Evolutionary conservation across 2,329 filamentous ascomycete genomes (phyloP).

Genomic region (Calonectria ilicicola): DNA sequence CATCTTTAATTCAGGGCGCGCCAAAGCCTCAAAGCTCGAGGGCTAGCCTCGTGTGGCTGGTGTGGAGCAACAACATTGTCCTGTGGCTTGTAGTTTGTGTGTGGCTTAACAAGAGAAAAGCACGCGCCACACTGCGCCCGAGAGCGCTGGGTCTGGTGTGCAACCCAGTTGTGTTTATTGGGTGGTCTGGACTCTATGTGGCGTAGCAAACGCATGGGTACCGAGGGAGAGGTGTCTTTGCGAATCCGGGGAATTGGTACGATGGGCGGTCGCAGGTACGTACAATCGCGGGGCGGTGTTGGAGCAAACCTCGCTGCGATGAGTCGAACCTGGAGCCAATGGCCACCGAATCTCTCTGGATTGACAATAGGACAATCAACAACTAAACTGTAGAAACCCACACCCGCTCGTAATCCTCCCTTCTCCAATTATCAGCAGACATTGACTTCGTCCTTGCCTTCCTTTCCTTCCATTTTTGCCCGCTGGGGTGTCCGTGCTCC

Average conservation of each 20-base stretch:
- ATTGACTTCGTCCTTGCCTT: constrained; percentile 14
- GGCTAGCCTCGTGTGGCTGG: constrained; percentile 24
- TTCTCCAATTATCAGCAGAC: not conserved
- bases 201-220: constrained; percentile 34
- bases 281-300: not conserved
- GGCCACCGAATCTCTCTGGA: not conserved
- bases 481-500: constrained; percentile 38
- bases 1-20: not conserved
- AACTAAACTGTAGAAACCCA: too few species aligned
- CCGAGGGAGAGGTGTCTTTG: constrained; percentile 7
- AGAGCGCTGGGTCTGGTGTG: constrained; percentile 8
- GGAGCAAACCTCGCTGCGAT: not conserved
- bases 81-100: not conserved
- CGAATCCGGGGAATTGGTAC: constrained; percentile 12
- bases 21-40: not conserved
- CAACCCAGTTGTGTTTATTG: constrained; percentile 29
- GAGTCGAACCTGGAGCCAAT: not conserved
- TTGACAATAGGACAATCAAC: not conserved
- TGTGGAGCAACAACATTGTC: not conserved
- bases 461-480: constrained; percentile 20
- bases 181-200: constrained; percentile 16
- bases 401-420: not conserved
- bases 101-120: constrained; percentile 4
- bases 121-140: not conserved
- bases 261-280: not conserved